Evolutionary conservation across 2,329 filamentous ascomycete genomes (phyloP).

Genomic region (Hysterium pulicare): DNA sequence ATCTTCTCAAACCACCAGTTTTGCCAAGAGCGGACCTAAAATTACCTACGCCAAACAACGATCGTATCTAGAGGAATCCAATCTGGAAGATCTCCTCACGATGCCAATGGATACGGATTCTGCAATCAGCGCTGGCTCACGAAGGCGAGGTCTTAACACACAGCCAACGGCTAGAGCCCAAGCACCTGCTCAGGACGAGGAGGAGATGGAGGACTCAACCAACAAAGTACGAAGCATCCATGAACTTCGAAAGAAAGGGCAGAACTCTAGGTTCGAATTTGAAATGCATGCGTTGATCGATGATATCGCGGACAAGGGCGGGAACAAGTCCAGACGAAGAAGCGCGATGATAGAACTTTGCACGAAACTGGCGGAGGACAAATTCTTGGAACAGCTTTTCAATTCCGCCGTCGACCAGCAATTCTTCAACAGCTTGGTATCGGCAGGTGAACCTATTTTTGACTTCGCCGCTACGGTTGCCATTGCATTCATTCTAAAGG

Average conservation of each 20-base stretch:
- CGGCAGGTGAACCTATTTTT: constrained; percentile 40
- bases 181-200: constrained; percentile 30
- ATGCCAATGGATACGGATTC: constrained; percentile 31
- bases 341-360: constrained; percentile 56
- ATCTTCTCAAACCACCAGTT: constrained; percentile 20
- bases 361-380: constrained; percentile 54
- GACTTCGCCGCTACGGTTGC: constrained; percentile 63
- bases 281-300: constrained; percentile 57
- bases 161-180: constrained; percentile 9
- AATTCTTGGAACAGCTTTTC: constrained; percentile 67
- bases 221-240: constrained; percentile 56
- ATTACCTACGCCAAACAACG: constrained; percentile 59
- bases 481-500: constrained; percentile 60
- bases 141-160: neutral
- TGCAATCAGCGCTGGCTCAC: neutral
- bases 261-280: constrained; percentile 54
- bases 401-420: constrained; percentile 69
- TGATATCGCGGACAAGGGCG: constrained; percentile 51
- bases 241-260: constrained; percentile 58
- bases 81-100: constrained; percentile 38
- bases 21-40: constrained; percentile 33
- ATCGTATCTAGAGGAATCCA: constrained; percentile 56
- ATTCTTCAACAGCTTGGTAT: constrained; percentile 60
- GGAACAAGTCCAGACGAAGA: constrained; percentile 45
- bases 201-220: constrained; percentile 41